Conservation (phyloP, 305 asterid species). For the Fraxinus velutina region DNA sequence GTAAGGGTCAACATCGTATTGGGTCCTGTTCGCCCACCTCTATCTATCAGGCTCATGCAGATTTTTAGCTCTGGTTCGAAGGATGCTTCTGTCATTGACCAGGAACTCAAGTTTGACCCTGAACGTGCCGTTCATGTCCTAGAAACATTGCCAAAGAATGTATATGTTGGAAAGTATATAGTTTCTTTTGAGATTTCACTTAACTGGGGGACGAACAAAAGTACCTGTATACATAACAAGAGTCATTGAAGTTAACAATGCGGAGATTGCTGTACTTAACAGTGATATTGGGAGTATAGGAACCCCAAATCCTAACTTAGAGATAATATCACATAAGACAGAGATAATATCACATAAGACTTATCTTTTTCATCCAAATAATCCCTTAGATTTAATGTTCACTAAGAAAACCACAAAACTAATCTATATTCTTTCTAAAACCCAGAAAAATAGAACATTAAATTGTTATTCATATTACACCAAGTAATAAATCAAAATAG, state of each 20-base stretch:
- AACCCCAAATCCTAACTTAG: too few relatives aligned
- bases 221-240: conserved; percentile 72
- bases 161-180: conserved; percentile 65
- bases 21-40: conserved; percentile 74
- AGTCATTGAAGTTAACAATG: conserved; percentile 51
- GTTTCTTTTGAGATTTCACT: conserved; percentile 81
- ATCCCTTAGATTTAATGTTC: too few relatives aligned
- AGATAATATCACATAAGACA: too few relatives aligned
- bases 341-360: too few relatives aligned
- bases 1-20: conserved; percentile 71
- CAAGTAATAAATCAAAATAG: too few relatives aligned
- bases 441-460: too few relatives aligned
- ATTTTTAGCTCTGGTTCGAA: conserved; percentile 64
- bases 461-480: too few relatives aligned
- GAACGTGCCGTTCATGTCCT: conserved; percentile 57
- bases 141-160: conserved; percentile 60
- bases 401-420: too few relatives aligned
- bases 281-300: conserved; percentile 73
- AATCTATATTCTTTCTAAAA: too few relatives aligned
- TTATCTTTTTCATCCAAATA: too few relatives aligned
- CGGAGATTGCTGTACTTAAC: conserved; percentile 69
- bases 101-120: conserved; percentile 72
- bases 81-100: conserved; percentile 72
- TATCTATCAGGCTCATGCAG: conserved; percentile 85
- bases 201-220: conserved; percentile 83